A percentile compares a stretch with the other conserved stretches of the same genome.
Evolutionary conservation across 2,329 filamentous ascomycete species (phyloP).

Genomic region (Tolypocladium album): DNA sequence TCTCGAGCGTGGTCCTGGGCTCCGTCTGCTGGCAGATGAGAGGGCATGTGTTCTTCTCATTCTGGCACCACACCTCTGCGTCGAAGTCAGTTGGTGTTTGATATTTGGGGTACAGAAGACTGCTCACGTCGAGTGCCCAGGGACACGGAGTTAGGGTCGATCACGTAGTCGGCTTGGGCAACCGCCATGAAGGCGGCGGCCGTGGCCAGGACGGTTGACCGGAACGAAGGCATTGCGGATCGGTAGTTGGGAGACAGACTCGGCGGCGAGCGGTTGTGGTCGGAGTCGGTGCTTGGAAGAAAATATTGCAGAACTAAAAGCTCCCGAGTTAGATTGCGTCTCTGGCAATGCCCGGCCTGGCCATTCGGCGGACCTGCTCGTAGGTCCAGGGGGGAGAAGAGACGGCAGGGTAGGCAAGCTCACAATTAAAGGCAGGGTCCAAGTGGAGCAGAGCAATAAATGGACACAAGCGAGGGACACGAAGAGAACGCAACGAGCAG

Average conservation of each 20-base stretch:
- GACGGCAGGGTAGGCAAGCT: not conserved
- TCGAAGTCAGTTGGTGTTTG: constrained; percentile 9
- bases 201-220: constrained; percentile 40
- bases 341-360: not conserved
- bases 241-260: not conserved
- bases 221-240: constrained; percentile 43
- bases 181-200: constrained; percentile 40
- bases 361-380: not conserved
- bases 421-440: not conserved
- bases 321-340: not conserved
- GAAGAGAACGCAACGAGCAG: not conserved
- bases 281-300: not conserved
- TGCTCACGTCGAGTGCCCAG: constrained; percentile 39
- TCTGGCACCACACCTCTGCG: constrained; percentile 52
- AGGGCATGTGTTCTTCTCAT: constrained; percentile 55
- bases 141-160: constrained; percentile 52
- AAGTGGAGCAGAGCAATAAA: not conserved
- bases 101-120: no score
- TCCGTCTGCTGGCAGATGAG: constrained; percentile 57
- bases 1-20: constrained; percentile 41
- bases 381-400: not conserved
- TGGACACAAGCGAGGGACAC: not conserved
- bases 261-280: not conserved
- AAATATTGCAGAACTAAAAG: not conserved
- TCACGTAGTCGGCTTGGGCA: constrained; percentile 45